Evolutionary conservation across 257 asterid species (phyloP), one percentile per base, ranked within the genome.

Genomic region (Forsythia suspensa): DNA sequence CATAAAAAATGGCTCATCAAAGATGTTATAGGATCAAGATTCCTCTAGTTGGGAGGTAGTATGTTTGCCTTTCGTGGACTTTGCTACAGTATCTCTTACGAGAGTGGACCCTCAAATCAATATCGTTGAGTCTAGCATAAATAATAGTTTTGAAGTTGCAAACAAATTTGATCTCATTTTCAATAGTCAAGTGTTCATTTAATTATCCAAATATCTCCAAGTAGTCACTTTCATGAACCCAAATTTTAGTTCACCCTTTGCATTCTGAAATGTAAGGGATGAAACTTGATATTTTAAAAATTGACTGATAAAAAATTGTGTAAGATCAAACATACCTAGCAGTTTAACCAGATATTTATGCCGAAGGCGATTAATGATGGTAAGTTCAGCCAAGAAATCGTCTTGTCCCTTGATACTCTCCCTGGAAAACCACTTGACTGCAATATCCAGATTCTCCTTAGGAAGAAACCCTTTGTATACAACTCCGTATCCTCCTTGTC

Each of bases 341-440:
- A 95, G 85, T 78, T 83, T 85, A 65, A 95, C 99, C 37, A 95
- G 97, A 85, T 93, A 94, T 66, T 89, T 90, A 68, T 95, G 99
- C 37, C 99, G 89, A 42, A 95, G 97, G 34, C 98, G 95, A 44
- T 93, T 93, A 66, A 95, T 95, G 40, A 95, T 91, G 8, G 97
- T 90, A 66, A 95, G 99, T 82, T 95, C 97, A 73, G 98, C 92
- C 87, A 93, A 80, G 89, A 93, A 93, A 86, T 95, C 99, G 72
- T 89, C 97, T 59, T 90, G 89, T 1, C 99, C 97, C 84, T 95
- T 71, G 52, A 91, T 81, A 20, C 86, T 95, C 57, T 90, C 99
- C 83, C 97, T 92, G 42, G 93, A 84, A 68, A 95, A 91, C 70
- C 93, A 82, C 85, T 95, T 95, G 18, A 95, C 98, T 0, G 99